Conservation (phyloP, 495 filamentous ascomycete genomes). For the Aspergillus bridgeri region DNA sequence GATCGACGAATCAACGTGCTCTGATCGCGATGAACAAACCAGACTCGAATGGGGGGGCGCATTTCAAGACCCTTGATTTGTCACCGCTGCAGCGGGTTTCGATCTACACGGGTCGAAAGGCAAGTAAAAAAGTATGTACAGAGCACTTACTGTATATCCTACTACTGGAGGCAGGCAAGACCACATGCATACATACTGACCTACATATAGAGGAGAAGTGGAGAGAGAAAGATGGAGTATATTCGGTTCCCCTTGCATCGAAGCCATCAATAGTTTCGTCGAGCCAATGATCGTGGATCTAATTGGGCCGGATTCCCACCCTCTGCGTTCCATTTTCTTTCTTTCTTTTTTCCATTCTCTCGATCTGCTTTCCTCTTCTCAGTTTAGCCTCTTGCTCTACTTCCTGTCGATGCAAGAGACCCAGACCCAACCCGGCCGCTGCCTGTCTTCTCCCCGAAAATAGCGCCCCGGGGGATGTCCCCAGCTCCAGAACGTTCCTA, state of each 20-base stretch:
- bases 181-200: too few relatives aligned
- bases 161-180: too few relatives aligned
- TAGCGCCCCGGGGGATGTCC: not conserved
- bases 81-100: constrained; percentile 32
- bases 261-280: constrained; percentile 34
- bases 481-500: not conserved
- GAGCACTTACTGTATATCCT: too few relatives aligned
- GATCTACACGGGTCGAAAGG: constrained; percentile 38
- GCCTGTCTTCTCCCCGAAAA: not conserved
- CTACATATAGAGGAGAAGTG: not conserved
- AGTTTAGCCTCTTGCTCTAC: too few relatives aligned
- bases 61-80: constrained; percentile 40
- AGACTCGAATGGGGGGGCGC: constrained; percentile 15
- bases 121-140: too few relatives aligned
- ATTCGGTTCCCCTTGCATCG: constrained; percentile 34
- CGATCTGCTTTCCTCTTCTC: not conserved
- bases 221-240: not conserved
- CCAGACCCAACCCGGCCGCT: not conserved
- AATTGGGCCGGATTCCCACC: not conserved
- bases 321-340: not conserved
- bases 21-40: constrained; percentile 21
- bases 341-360: not conserved
- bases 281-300: constrained; percentile 17
- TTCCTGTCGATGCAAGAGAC: not conserved
- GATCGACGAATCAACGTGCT: constrained; percentile 35